A percentile compares a stretch with the other conserved stretches of the same genome.
These are phyloP conservation scores for Xylariaceae sp. DNA, from an alignment of 2,329 filamentous ascomycete genomes.

Conservation along the genomic window DNA sequence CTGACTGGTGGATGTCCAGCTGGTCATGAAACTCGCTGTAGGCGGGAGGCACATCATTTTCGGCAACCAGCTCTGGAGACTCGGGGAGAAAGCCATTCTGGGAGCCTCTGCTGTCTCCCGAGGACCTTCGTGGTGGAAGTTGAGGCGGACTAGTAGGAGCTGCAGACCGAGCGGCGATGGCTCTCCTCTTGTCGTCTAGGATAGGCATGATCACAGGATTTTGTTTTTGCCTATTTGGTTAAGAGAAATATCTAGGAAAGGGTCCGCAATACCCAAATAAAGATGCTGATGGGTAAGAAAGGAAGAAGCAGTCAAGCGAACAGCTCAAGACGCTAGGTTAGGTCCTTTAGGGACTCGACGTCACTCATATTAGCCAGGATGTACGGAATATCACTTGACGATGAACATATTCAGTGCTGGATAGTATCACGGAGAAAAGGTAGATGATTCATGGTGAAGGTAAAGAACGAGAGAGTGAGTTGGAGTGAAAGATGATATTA, in stretches of 20 bases:
- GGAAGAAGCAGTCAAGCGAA: neutral
- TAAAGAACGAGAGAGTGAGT: neutral
- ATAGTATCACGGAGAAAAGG: neutral
- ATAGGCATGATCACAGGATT: slow-evolving; percentile 7
- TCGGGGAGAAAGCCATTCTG: slow-evolving; percentile 27
- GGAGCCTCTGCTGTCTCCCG: slow-evolving; percentile 34
- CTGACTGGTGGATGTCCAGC: slow-evolving; percentile 55
- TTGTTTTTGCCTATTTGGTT: neutral
- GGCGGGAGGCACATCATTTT: slow-evolving; percentile 46
- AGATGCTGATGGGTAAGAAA: neutral
- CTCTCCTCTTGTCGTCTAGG: slow-evolving; percentile 9
- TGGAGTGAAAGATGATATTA: neutral
- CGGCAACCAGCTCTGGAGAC: slow-evolving; percentile 38
- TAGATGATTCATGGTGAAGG: neutral
- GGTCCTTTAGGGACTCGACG: neutral
- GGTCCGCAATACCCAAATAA: neutral
- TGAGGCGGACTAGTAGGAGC: slow-evolving; percentile 4
- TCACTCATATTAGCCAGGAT: neutral
- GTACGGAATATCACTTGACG: neutral
- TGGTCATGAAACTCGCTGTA: slow-evolving; percentile 55
- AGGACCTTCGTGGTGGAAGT: slow-evolving; percentile 17
- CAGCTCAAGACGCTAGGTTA: neutral
- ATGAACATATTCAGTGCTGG: neutral
- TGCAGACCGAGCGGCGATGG: neutral
- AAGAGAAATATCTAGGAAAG: neutral